These are phyloP conservation scores for Solanum acaule DNA, from an alignment of 257 asterid genomes.

Conservation along the genomic window DNA sequence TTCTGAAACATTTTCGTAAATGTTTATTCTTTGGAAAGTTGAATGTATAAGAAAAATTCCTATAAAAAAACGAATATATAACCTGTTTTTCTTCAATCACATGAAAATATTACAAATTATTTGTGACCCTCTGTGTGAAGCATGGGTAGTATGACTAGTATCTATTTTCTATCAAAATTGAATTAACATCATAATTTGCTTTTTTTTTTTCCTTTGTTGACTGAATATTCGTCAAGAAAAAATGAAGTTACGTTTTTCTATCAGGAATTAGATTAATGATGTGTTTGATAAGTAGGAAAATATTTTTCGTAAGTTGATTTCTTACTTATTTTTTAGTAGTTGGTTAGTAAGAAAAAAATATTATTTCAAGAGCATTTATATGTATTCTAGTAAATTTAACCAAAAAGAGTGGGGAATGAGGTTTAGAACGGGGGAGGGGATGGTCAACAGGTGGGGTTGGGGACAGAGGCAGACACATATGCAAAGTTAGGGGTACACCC, in stretches of 20 bases:
- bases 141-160: not conserved
- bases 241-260: not conserved
- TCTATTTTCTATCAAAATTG: not conserved
- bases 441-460: not conserved
- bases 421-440: not conserved
- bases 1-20: not conserved
- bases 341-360: fast-evolving
- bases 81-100: not conserved
- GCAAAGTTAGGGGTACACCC: no score
- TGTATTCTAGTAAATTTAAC: no score
- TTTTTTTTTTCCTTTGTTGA: not conserved
- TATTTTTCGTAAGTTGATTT: not conserved
- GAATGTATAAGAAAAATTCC: not conserved
- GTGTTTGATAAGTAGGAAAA: not conserved
- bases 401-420: not conserved
- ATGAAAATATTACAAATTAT: not conserved
- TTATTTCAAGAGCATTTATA: no score
- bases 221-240: not conserved
- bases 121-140: not conserved
- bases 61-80: not conserved
- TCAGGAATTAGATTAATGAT: not conserved
- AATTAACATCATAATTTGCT: not conserved
- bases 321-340: not conserved
- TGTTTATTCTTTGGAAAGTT: not conserved
- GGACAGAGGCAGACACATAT: no score